Evolutionary conservation across 2,329 filamentous ascomycete species (phyloP).

Genomic region (Bipolaris cookei): DNA sequence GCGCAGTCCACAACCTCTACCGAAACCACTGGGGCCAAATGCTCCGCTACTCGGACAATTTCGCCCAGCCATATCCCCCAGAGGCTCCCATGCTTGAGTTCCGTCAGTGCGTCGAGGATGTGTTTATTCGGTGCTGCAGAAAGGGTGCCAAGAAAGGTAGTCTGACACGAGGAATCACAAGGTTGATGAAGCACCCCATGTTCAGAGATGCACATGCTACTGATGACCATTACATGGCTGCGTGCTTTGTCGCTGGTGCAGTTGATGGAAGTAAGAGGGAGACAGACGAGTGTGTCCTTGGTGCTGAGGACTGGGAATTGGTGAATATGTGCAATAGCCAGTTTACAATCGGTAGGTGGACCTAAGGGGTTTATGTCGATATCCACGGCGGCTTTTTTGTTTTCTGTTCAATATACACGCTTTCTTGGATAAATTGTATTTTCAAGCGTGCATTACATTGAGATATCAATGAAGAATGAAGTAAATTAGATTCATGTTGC

Average conservation of each 20-base stretch:
- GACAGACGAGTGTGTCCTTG: slow-evolving; percentile 33
- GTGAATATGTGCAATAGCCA: slow-evolving; percentile 47
- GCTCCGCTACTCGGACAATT: slow-evolving; percentile 67
- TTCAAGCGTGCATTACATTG: too few relatives aligned
- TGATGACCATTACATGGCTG: slow-evolving; percentile 73
- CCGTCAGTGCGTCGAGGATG: slow-evolving; percentile 68
- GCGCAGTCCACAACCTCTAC: slow-evolving; percentile 73
- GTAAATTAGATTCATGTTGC: not conserved
- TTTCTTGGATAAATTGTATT: not conserved
- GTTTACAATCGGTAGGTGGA: slow-evolving; percentile 40
- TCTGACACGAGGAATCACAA: slow-evolving; percentile 62
- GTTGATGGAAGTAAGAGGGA: slow-evolving; percentile 31
- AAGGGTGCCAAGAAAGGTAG: slow-evolving; percentile 56
- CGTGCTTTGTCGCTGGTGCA: slow-evolving; percentile 66
- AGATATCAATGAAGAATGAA: too few relatives aligned
- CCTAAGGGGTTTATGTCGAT: slow-evolving; percentile 1
- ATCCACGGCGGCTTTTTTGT: not conserved
- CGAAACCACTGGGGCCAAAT: slow-evolving; percentile 71
- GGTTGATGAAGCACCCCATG: slow-evolving; percentile 71
- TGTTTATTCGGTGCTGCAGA: slow-evolving; percentile 56
- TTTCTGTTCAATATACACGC: not conserved
- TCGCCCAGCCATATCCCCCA: slow-evolving; percentile 65
- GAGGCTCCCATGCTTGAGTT: slow-evolving; percentile 69
- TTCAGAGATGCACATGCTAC: slow-evolving; percentile 72
- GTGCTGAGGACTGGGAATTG: slow-evolving; percentile 44